phyloP scores from a whole-genome alignment of 306 rosid species.

The Inga leiocalycina region DNA sequence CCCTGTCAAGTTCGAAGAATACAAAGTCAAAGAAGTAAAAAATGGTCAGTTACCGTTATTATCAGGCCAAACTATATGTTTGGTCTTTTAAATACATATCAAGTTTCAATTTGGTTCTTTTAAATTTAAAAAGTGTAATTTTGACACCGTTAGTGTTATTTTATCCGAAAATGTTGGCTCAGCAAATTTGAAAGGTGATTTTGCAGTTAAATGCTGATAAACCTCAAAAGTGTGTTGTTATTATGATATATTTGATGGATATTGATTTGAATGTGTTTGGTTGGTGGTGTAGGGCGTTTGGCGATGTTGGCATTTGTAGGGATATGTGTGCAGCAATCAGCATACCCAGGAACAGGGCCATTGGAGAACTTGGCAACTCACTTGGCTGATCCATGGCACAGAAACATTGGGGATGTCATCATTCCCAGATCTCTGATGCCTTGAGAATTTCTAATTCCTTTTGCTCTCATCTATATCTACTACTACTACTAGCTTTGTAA shows the following conservation, averaged over 20 bases:
- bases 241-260: not conserved
- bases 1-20: constrained; percentile 79
- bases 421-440: constrained; percentile 60
- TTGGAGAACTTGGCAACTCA: constrained; percentile 98
- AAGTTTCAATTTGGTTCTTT: too few relatives aligned
- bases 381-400: constrained; percentile 99
- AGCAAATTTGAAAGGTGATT: too few relatives aligned
- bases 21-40: constrained; percentile 90
- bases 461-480: not conserved
- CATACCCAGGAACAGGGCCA: constrained; percentile 99
- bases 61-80: too few relatives aligned
- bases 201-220: too few relatives aligned
- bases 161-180: too few relatives aligned
- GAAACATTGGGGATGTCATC: constrained; percentile 85
- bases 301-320: constrained; percentile 96
- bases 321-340: constrained; percentile 84
- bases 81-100: too few relatives aligned
- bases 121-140: too few relatives aligned
- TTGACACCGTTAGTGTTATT: too few relatives aligned
- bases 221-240: too few relatives aligned
- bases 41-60: constrained; percentile 51
- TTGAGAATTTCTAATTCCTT: constrained; percentile 11
- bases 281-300: constrained; percentile 65
- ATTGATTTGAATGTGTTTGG: not conserved
- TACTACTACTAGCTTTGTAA: constrained; percentile 24